Base-by-base conservation (phyloP, 176 grass and related monocot species). In the Raddia distichophylla region DNA sequence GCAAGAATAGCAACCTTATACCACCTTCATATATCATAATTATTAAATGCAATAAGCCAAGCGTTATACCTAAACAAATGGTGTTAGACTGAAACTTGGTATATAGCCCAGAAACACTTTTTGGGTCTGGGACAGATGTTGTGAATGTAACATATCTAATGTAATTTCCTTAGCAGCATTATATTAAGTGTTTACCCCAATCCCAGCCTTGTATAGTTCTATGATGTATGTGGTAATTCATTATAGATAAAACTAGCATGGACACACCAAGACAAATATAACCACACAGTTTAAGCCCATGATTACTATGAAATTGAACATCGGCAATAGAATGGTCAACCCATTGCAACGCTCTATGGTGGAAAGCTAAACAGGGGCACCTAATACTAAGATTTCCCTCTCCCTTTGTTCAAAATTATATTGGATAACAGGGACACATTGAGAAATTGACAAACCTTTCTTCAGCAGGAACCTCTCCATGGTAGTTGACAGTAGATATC, bases 401-500 rank as follows among this genome's bases (percentile, higher is more conserved):
- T 57, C 63, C 32, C 63, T 73, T 64, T 46, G 58, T 50, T 44
- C 17, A 61, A 71, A 67, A 58, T 20, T 44, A 73, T 44, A 69
- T 67, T 33, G 32, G 27, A 87, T 53, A 19, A 57, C 8, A 71
- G 16, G 0, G 81, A 79, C 2, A 80, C 1, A 10, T 67, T 70
- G 88, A 50, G 47, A 37, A 86, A 58, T 64, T 45, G 42, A 74
- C 78, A 76, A 15, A 98, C 95, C 95, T 98, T 88, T 98, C 95
- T 66, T 95, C 92, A 44, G 95, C 92, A 10, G 95, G 95, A 57
- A 98, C 95, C 75, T 98, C 95, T 64, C 95, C 95, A 76, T 98
- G 92, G 87, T 98, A 98, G 84, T 98, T 98, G 15, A 98, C 95
- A 53, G 95, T 95, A 59, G 90, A 95, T 68, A 98, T 93, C 49